Evolutionary conservation across 2,329 filamentous ascomycete species (phyloP), one percentile per base, ranked within the genome.

Genomic region (Cryphonectria japonica): DNA sequence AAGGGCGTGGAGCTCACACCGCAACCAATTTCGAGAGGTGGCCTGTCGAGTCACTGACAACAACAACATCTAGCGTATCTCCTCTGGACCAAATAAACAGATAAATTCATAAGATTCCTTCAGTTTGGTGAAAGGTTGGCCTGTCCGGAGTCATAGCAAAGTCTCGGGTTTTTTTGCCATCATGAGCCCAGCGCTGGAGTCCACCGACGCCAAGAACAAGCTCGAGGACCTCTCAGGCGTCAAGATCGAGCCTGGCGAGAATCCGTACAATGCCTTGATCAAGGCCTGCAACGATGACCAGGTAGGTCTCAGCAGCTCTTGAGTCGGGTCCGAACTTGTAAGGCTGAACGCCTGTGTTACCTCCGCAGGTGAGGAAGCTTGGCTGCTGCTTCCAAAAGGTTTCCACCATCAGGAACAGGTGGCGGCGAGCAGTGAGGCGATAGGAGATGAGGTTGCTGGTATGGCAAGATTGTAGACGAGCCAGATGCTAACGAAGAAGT

Each of bases 211-310:
- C 19, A 81, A 79, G 73, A 87, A 87, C 78, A 86, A 85, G 79
- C 78, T 88, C 14, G 84, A 87, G 76, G 86, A 89, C 67, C 78
- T 89, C 37, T 88, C 87, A 0, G 86, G 86, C 19, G 80, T 87
- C 65, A 77, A 80, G 29, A 76, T 85, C 70, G 78, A 82, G 73
- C 83, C 85, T 0, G 87, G 85, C 62, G 87, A 88, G 77, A 97
- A 96, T 75, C 93, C 93, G 0, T 96, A 95, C 78, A 86, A 93
- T 75, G 89, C 90, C 26, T 82, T 97, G 71, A 92, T 97, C 71
- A 80, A 86, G 59, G 86, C 87, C 13, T 94, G 91, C 78, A 81
- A 89, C 64, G 83, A 92, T 78, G 84, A 93, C 75, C 83, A 89
- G 68, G 93, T 95, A 85, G 77, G 86, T 80, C 74, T 29, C 41